Conservation (phyloP, 768 basidiomycete genomes). For the Russula sp. region DNA sequence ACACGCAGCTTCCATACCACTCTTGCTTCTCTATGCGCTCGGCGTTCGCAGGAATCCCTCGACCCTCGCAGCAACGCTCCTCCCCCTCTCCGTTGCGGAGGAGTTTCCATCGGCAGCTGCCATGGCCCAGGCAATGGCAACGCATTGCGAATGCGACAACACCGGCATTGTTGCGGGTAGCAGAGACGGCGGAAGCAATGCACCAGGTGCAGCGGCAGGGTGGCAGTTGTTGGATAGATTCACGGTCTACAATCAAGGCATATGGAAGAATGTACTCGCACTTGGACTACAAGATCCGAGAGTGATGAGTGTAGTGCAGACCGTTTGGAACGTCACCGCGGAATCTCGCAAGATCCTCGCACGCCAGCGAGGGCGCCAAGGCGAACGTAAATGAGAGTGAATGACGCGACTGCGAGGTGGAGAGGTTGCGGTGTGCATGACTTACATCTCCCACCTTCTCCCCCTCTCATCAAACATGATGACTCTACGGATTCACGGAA, state of each 20-base stretch:
- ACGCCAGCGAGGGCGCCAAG: constrained; percentile 8
- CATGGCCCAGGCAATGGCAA: constrained; percentile 30
- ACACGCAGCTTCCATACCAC: constrained; percentile 20
- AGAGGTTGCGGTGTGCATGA: not conserved
- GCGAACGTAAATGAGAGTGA: not conserved
- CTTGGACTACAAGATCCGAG: constrained; percentile 48
- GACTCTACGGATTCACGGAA: constrained; percentile 4
- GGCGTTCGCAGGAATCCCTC: constrained; percentile 22
- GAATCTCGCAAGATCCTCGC: constrained; percentile 49
- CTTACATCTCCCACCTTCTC: not conserved
- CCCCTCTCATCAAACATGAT: not conserved
- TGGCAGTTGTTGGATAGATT: constrained; percentile 36
- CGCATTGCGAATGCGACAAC: constrained; percentile 31
- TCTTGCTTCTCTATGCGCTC: constrained; percentile 22
- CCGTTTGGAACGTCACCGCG: constrained; percentile 71
- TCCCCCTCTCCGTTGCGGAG: constrained; percentile 24
- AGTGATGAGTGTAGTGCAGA: constrained; percentile 50
- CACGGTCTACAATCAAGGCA: constrained; percentile 50
- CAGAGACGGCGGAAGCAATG: not conserved
- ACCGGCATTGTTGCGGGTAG: not conserved
- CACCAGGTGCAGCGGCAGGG: not conserved
- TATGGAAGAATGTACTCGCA: constrained; percentile 62
- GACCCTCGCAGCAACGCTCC: constrained; percentile 24
- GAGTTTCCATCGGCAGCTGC: constrained; percentile 32
- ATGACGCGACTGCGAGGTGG: not conserved